These are phyloP conservation scores for Dioszegia aurantiaca DNA, from an alignment of 768 basidiomycete species.

Conservation along the genomic window DNA sequence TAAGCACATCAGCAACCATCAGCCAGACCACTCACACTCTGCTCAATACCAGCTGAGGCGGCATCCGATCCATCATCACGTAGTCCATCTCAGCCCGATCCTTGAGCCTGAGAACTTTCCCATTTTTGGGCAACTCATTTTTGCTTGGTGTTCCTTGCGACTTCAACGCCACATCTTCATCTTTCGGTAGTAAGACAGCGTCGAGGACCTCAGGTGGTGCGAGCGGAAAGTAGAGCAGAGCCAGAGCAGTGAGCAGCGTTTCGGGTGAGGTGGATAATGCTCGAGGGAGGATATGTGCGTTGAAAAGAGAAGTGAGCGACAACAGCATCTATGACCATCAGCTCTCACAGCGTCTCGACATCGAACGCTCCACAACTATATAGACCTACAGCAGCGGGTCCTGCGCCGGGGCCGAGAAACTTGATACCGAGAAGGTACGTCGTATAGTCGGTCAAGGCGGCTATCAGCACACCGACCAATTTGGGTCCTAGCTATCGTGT, in stretches of 20 bases:
- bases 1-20: conserved; percentile 1
- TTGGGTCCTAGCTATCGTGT: conserved; percentile 60
- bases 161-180: not conserved
- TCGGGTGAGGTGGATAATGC: conserved; percentile 92
- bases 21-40: not conserved
- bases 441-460: conserved; percentile 76
- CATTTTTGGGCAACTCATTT: conserved; percentile 1
- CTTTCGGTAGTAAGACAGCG: not conserved
- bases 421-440: conserved; percentile 63
- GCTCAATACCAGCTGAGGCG: not conserved
- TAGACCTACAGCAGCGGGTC: conserved; percentile 66
- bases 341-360: too few species aligned
- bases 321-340: conserved; percentile 72
- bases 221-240: conserved; percentile 67
- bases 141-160: not conserved
- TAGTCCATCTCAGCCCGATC: conserved; percentile 27
- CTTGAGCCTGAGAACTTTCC: not conserved
- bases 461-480: conserved; percentile 69
- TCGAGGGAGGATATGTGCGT: conserved; percentile 76
- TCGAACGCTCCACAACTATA: too few species aligned
- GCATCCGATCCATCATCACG: conserved; percentile 28
- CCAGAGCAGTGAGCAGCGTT: conserved; percentile 75
- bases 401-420: conserved; percentile 62
- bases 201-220: conserved; percentile 6
- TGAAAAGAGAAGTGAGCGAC: conserved; percentile 81